A percentile compares a stretch with the other conserved stretches of the same genome.
Conservation (phyloP, 371 early-diverging fungal genomes). For the Syncephalastrum monosporum region DNA sequence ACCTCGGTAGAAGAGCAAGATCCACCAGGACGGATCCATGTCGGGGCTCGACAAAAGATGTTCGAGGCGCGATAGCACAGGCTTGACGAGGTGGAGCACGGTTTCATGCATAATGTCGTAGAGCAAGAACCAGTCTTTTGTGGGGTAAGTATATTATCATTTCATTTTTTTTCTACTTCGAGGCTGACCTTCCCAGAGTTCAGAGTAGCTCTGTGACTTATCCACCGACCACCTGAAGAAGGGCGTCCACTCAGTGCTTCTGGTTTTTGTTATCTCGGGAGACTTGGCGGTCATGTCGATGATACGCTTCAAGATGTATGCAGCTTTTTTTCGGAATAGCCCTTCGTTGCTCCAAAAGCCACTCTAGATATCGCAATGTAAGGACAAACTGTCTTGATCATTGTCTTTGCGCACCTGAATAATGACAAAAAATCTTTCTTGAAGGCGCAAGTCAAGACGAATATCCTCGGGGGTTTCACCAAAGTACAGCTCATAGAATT, state of each 20-base stretch:
- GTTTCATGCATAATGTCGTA: constrained; percentile 60
- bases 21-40: constrained; percentile 49
- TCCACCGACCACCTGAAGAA: constrained; percentile 37
- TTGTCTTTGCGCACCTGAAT: constrained; percentile 29
- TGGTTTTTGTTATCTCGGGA: constrained; percentile 4
- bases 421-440: constrained; percentile 39
- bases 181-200: constrained; percentile 37
- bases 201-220: constrained; percentile 20
- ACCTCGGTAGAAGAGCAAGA: constrained; percentile 37
- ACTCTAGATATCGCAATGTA: constrained; percentile 18
- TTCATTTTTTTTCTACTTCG: too few species aligned
- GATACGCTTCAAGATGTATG: constrained; percentile 44
- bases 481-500: constrained; percentile 46
- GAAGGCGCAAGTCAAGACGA: constrained; percentile 36
- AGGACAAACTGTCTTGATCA: background rate
- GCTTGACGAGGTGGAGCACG: constrained; percentile 53
- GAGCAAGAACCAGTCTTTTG: constrained; percentile 51
- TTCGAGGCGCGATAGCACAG: constrained; percentile 44
- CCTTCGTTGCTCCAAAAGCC: constrained; percentile 44
- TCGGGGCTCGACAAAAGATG: constrained; percentile 21
- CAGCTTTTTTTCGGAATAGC: constrained; percentile 41
- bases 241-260: constrained; percentile 27
- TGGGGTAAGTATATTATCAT: too few species aligned
- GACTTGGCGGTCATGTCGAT: constrained; percentile 39
- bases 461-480: constrained; percentile 17